phyloP scores from a whole-genome alignment of 169 alveolate species.

The Eimeria necatrix region DNA sequence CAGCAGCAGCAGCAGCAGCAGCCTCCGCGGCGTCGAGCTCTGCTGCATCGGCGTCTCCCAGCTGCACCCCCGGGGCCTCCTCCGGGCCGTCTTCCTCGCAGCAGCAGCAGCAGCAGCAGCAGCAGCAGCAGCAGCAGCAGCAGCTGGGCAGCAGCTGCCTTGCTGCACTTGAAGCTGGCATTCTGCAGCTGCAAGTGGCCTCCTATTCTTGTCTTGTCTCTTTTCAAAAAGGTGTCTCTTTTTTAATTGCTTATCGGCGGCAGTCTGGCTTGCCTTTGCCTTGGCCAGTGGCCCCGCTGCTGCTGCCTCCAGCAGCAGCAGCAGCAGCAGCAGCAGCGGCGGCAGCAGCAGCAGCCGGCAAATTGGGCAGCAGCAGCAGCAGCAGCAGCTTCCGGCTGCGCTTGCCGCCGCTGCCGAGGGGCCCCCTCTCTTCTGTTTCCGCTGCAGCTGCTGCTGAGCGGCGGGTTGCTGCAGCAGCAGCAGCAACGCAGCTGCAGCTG shows the following conservation, averaged over 20 bases:
- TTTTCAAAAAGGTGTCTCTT: neutral
- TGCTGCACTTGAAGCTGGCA: slow-evolving; percentile 36
- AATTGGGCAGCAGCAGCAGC: slow-evolving; percentile 29
- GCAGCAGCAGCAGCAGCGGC: slow-evolving; percentile 25
- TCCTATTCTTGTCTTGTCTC: neutral
- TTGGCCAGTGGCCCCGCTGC: slow-evolving; percentile 4
- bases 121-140: slow-evolving; percentile 55
- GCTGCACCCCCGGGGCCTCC: neutral
- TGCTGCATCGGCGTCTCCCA: neutral
- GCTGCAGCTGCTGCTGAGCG: slow-evolving; percentile 43
- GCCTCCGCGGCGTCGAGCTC: neutral
- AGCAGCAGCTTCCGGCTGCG: slow-evolving; percentile 21
- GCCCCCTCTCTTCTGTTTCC: neutral
- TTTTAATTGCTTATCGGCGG: neutral
- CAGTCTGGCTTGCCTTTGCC: neutral
- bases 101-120: too few species aligned
- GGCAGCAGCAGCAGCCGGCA: neutral
- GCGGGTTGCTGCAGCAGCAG: slow-evolving; percentile 43
- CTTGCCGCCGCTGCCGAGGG: slow-evolving; percentile 21
- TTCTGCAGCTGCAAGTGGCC: slow-evolving; percentile 12
- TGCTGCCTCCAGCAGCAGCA: slow-evolving; percentile 18
- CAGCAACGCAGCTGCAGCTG: slow-evolving; percentile 66
- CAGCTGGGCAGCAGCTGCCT: slow-evolving; percentile 70
- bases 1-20: slow-evolving; percentile 43
- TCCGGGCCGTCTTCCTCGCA: neutral